Evolutionary conservation across 345 rosid genomes (phyloP).

Genomic region (Eucalyptus caleyi): DNA sequence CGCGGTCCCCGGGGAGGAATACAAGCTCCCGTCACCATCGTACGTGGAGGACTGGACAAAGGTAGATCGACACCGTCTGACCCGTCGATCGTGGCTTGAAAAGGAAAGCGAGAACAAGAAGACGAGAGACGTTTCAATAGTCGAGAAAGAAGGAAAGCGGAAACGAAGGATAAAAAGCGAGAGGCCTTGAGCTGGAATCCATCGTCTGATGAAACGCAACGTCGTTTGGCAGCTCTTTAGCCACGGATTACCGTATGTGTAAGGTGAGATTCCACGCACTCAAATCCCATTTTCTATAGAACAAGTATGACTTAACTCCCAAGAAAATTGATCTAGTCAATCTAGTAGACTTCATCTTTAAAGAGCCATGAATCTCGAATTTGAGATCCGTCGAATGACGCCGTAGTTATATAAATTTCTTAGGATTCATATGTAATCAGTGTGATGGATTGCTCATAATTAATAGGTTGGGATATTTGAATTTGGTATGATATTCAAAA

Average conservation of each 20-base stretch:
- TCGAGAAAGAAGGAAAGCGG: background rate
- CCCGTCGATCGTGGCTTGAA: background rate
- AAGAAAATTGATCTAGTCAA: background rate
- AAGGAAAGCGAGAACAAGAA: background rate
- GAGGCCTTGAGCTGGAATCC: background rate
- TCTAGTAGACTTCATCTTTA: background rate
- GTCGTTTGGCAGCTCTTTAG: background rate
- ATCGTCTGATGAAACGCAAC: background rate
- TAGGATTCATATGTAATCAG: background rate
- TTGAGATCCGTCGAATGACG: rapidly evolving
- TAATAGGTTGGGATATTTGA: background rate
- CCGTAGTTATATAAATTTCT: background rate
- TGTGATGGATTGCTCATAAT: rapidly evolving
- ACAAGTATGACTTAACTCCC: background rate
- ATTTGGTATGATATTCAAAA: background rate
- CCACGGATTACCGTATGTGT: background rate
- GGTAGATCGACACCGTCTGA: background rate
- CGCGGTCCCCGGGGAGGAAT: background rate
- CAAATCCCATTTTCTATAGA: background rate
- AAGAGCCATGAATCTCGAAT: rapidly evolving
- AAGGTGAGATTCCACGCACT: background rate
- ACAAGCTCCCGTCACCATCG: background rate
- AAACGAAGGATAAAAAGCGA: background rate
- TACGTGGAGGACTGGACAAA: background rate
- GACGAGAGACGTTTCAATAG: background rate